A percentile compares a stretch with the other conserved stretches of the same genome.
phyloP scores from a whole-genome alignment of 768 basidiomycete genomes.

The Cyathus striatus region DNA sequence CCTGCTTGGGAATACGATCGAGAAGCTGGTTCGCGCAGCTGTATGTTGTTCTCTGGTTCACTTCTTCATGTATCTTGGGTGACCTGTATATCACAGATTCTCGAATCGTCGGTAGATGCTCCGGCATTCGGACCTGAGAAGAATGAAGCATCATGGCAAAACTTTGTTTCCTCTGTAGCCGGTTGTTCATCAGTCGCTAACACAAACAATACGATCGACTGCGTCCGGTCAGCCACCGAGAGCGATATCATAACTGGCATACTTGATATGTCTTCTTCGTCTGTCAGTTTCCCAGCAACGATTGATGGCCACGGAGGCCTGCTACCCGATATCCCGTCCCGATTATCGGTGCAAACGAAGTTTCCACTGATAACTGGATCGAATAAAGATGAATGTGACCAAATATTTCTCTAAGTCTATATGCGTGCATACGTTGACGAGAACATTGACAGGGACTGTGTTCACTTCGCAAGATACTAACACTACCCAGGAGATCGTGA shows the following conservation, averaged over 20 bases:
- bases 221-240: no score
- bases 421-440: no score
- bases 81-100: conserved; percentile 21
- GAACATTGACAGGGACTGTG: conserved; percentile 25
- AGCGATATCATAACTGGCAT: no score
- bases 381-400: conserved; percentile 38
- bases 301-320: conserved; percentile 37
- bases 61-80: not conserved
- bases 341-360: conserved; percentile 18
- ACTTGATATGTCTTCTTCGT: no score
- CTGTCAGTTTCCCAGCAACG: conserved; percentile 33
- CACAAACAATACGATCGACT: conserved; percentile 27
- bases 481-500: conserved; percentile 17
- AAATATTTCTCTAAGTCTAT: not conserved
- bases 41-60: conserved; percentile 9
- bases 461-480: conserved; percentile 22
- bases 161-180: conserved; percentile 30
- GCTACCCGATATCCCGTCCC: conserved; percentile 32
- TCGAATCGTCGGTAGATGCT: conserved; percentile 34
- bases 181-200: conserved; percentile 21
- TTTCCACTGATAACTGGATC: conserved; percentile 43
- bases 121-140: conserved; percentile 22
- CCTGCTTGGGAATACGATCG: conserved; percentile 26
- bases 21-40: conserved; percentile 27
- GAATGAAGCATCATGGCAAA: conserved; percentile 28